Evolutionary conservation across 768 basidiomycete genomes (phyloP), one percentile per base, ranked within the genome.

Genomic region (Phallus indusiatus): DNA sequence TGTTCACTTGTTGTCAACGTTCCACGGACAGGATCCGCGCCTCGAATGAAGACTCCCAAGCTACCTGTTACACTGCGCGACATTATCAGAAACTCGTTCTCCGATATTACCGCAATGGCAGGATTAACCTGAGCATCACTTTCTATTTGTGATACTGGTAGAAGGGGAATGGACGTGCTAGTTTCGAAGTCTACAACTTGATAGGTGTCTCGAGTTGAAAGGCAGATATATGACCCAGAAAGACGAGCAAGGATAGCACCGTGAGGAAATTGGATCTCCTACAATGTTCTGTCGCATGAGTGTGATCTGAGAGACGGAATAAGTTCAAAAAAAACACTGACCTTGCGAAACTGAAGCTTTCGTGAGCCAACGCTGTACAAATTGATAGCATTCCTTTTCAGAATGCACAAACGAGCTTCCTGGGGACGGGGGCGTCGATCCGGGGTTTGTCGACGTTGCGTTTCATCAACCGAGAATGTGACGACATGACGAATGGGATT

Each of bases 1-100:
- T 94, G 84, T 53, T 75, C 80, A 2, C 83, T 78, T 90, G 92
- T 96, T 67, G 91, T 81, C 48, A 96, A 73, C 1, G 94, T 94
- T 1, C 93, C 93, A 50, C 94, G 79, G 8, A 92, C 85, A 5
- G 94, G 92, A 69, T 95, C 93, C 1, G 82, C 80, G 0, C 84
- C 81, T 14, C 81, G 90, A 63, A 97, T 77, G 65, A 97, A 98
- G 10, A 98, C 73, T 0, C 94, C 94, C 46, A 97, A 74, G 0
- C 90, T 89, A 55, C 80, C 83, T 3, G 76, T 72, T 14, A 90
- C 94, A 0, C 86, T 93, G 81, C 87, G 94, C 1, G 88, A 89
- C 16, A 91, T 75, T 20, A 96, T 77, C 47, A 97, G 78, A 64
- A 94, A 96, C 69, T 96, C 94, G 63, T 80, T 82, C 33, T 82